A percentile compares a stretch with the other conserved stretches of the same genome.
Conservation (phyloP, 2,329 filamentous ascomycete species). For the Paraconiothyrium brasiliense region DNA sequence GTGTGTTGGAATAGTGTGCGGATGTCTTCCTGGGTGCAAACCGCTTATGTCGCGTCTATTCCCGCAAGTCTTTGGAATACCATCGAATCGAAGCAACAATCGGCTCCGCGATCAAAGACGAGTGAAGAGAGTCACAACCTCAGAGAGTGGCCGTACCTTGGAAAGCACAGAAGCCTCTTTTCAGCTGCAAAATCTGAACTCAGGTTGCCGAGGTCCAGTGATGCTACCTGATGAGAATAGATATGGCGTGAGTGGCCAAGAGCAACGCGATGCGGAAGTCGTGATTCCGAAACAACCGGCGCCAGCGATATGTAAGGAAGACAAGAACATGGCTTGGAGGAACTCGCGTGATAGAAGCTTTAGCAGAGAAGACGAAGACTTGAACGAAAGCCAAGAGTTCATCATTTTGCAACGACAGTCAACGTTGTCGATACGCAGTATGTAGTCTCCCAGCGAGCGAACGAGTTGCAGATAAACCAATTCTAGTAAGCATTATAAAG, state of each 20-base stretch:
- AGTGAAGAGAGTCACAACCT: no score
- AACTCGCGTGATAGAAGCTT: neutral
- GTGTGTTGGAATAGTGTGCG: conserved; percentile 42
- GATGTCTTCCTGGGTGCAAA: conserved; percentile 45
- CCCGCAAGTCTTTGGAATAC: conserved; percentile 36
- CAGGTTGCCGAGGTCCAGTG: no score
- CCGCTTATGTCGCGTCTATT: conserved; percentile 39
- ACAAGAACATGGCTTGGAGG: neutral
- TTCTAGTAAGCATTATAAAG: no score
- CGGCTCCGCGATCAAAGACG: neutral
- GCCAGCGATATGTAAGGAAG: neutral
- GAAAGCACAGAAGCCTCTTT: no score
- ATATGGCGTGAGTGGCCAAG: no score
- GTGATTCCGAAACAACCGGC: neutral
- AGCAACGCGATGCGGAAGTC: neutral
- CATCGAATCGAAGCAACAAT: conserved; percentile 7
- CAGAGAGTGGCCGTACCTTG: no score
- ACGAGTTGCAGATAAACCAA: neutral
- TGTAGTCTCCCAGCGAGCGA: neutral
- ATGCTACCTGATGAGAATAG: no score
- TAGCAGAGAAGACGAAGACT: neutral
- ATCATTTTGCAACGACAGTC: neutral
- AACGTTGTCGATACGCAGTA: neutral
- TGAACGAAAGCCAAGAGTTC: neutral
- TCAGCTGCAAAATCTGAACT: no score